Evolutionary conservation across 2,329 filamentous ascomycete species (phyloP).

Genomic region (Aspergillus sp.): DNA sequence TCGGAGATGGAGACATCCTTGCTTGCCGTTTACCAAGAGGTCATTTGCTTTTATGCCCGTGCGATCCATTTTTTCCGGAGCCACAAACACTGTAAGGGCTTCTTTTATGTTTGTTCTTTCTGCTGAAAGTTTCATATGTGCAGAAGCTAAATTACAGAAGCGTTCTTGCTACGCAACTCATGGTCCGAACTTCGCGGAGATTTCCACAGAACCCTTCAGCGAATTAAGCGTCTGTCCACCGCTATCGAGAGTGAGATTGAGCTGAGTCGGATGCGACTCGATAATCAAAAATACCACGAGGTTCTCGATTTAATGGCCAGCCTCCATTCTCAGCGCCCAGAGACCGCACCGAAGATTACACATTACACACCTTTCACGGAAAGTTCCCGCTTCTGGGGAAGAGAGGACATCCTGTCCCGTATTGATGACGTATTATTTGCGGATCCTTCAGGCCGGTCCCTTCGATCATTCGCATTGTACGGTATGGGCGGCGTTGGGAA

Average conservation of each 20-base stretch:
- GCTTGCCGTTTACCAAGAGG: neutral
- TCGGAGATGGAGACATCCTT: neutral
- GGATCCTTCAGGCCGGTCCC: neutral
- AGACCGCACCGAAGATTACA: neutral
- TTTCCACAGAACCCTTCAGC: neutral
- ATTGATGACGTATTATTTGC: neutral
- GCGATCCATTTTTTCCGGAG: neutral
- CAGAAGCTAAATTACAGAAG: neutral
- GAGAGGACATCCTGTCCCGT: neutral
- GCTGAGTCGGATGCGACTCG: neutral
- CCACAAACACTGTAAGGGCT: neutral
- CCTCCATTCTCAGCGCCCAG: neutral
- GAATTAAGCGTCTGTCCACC: neutral
- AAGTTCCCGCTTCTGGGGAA: neutral
- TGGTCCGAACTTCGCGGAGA: neutral
- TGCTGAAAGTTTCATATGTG: no score
- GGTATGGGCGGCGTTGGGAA: slow-evolving; percentile 1
- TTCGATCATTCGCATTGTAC: neutral
- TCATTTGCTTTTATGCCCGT: slow-evolving; percentile 1
- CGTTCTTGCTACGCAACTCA: neutral
- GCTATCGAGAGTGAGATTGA: neutral
- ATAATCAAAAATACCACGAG: neutral
- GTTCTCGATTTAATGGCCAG: neutral
- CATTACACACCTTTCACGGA: neutral
- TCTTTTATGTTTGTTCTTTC: no score